Base-by-base conservation (phyloP, 2,329 filamentous ascomycete species). In the Teratosphaeria viscida region DNA sequence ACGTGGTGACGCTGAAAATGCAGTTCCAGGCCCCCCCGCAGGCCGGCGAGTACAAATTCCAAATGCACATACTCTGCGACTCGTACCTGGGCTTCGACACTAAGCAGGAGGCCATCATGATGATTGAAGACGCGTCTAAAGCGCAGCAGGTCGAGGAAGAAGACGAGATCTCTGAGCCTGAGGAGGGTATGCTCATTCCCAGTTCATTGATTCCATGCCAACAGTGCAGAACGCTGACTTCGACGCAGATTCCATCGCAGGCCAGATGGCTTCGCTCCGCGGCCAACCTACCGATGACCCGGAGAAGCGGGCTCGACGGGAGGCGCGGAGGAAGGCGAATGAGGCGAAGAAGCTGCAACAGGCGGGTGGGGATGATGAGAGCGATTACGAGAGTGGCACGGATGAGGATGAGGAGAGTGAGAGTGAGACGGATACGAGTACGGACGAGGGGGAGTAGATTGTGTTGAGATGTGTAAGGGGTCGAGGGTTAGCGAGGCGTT, bases 161-260 rank as follows among this genome's bases (percentile, higher is more conserved):
- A 66, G 94, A 96, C 68, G 94, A 99, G 61, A 99, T 99, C 66
- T 95, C 90, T 72, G 94, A 99, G 74, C 94, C 95, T 39, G 94
- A 97, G 64, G 94, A 99, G 80, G 94, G 94, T 96, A 81, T 79
- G 86, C 10, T 52, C 19, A 34, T 8, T 23, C 35, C 52, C 27
- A 39, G 23, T 53, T 56, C 2, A 32, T 35, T 3, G 19, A 16
- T 53, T 47, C 27, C 32, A 53, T 39, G 5, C 10, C 3, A 19
- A 37, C 5, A 43, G n/a, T 5, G 2, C 37, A 8, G 35, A 11
- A 60, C 60, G 60, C 68, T 68, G 55, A 67, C 57, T 8, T 19
- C 2, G 19, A 35, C 57, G 16, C 61, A 74, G 72, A 74, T 61
- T 66, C 72, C 4, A 71, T 75, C 37, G 72, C 72, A 10, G 73